Base-by-base conservation (phyloP, 768 basidiomycete genomes). In the Podaxis pistillaris region DNA sequence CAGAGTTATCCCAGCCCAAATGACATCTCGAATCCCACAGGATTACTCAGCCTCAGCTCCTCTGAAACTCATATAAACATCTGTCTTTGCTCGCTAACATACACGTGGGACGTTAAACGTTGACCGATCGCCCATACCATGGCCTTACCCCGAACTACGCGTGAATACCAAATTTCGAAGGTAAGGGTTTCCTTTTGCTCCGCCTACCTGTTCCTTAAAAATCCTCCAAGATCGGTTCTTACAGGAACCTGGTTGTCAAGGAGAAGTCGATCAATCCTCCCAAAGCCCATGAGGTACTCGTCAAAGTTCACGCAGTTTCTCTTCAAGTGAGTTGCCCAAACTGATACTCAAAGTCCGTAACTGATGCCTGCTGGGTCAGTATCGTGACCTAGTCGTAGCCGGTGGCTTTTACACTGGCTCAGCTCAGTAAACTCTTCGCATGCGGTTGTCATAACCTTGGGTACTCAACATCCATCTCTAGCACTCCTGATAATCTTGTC, bases 271-370 rank as follows among this genome's bases (percentile, higher is more conserved):
- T 77, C 26, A 58, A 60, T 4, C 65, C 72, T 51, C 80, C 78
- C 1, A 78, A 75, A 56, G 69, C 81, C 0, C 75, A 68, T 28
- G 80, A 87, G 60, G 85, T 86, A 6, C 75, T 86, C 26, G 79
- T 87, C 65, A 83, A 82, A 66, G 73, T 83, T 6, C 80, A 82
- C 60, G 83, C 84, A 0, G 83, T 84, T n/a, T 86, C 86, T 44
- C 72, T 86, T 9, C 81, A 85, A 71, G 81, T 79, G 51, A 19
- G 70, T 47, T 50, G 52, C 24, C 26, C 26, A 12, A 46, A 13
- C 30, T 54, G 4, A 12, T 7, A 19, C 40, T 40, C 7, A 2
- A 36, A 15, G 33, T 40, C 17, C 15, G 17, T 9, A 58, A 1
- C 30, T 15, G 15, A 52, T 49, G 26, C 50, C 40, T 26, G 13